phyloP scores from a whole-genome alignment of 1,139 yeast species.

The Meyerozyma smithsonii region DNA sequence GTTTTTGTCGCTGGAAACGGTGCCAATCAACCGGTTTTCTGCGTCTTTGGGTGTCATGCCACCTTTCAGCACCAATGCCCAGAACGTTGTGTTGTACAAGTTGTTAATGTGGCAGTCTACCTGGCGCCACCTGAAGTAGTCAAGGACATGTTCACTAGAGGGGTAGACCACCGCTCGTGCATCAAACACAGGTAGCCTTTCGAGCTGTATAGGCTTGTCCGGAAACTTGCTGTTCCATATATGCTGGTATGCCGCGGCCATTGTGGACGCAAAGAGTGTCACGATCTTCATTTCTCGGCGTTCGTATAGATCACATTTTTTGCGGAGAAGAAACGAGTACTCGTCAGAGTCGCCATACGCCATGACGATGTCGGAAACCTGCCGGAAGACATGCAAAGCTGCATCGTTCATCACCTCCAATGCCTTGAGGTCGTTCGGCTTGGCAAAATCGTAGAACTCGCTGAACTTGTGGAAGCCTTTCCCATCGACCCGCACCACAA shows the following conservation, averaged over 20 bases:
- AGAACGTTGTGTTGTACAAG: conserved; percentile 86
- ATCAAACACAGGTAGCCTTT: conserved; percentile 79
- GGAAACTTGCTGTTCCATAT: conserved; percentile 65
- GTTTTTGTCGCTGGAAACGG: conserved; percentile 78
- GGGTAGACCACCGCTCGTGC: conserved; percentile 90
- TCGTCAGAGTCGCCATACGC: conserved; percentile 98
- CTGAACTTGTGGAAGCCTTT: conserved; percentile 90
- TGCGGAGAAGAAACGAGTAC: conserved; percentile 72
- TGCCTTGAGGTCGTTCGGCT: conserved; percentile 85
- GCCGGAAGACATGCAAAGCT: conserved; percentile 60
- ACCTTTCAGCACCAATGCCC: conserved; percentile 78
- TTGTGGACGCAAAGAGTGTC: conserved; percentile 75
- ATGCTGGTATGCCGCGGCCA: conserved; percentile 69
- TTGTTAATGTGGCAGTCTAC: conserved; percentile 97
- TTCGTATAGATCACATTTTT: conserved; percentile 64
- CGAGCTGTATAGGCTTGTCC: conserved; percentile 28
- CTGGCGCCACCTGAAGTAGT: conserved; percentile 92
- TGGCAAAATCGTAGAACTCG: conserved; percentile 62
- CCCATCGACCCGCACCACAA: conserved; percentile 87
- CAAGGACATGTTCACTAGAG: conserved; percentile 51
- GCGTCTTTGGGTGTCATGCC: conserved; percentile 72
- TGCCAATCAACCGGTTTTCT: conserved; percentile 67
- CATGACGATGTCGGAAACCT: conserved; percentile 65
- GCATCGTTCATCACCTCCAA: conserved; percentile 75
- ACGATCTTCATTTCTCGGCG: conserved; percentile 76